Percentiles rank a stretch among this genome's conserved stretches.
Evolutionary conservation across 495 filamentous ascomycete species (phyloP).

Genomic region (Tricharina praecox): DNA sequence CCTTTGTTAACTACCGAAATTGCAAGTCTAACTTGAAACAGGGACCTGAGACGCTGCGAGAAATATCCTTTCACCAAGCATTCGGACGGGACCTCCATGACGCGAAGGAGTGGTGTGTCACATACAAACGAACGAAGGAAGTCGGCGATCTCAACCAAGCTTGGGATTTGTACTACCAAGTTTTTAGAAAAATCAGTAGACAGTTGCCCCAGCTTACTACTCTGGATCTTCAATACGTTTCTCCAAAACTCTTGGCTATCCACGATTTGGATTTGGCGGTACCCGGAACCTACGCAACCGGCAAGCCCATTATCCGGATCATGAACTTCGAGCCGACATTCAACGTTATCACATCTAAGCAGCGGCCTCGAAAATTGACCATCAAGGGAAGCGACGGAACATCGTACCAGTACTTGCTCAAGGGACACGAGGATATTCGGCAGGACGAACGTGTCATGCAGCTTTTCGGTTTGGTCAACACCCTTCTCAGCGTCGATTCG

Average conservation of each 20-base stretch:
- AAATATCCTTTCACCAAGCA: slow-evolving; percentile 94
- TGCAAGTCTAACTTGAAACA: slow-evolving; percentile 20
- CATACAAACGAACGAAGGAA: slow-evolving; percentile 74
- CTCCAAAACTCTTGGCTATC: slow-evolving; percentile 70
- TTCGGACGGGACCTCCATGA: slow-evolving; percentile 91
- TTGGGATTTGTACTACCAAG: slow-evolving; percentile 97
- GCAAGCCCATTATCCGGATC: slow-evolving; percentile 71
- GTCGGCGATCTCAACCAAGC: slow-evolving; percentile 90
- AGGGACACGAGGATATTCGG: slow-evolving; percentile 95
- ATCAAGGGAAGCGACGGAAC: slow-evolving; percentile 76
- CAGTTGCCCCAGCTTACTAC: slow-evolving; percentile 81
- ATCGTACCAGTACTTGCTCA: slow-evolving; percentile 71
- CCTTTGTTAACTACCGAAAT: background rate
- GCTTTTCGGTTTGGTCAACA: slow-evolving; percentile 90
- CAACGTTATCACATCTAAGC: slow-evolving; percentile 90
- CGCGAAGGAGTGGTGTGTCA: slow-evolving; percentile 82
- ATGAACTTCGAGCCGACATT: slow-evolving; percentile 74
- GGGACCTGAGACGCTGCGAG: slow-evolving; percentile 79
- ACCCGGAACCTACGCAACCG: slow-evolving; percentile 76
- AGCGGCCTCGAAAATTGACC: slow-evolving; percentile 76
- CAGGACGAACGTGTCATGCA: slow-evolving; percentile 99
- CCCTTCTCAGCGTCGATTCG: slow-evolving; percentile 72
- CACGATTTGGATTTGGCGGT: slow-evolving; percentile 76
- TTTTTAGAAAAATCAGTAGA: slow-evolving; percentile 84
- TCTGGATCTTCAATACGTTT: slow-evolving; percentile 91